These are phyloP conservation scores for Effrenium voratum DNA, from an alignment of 73 alveolate species.

Conservation along the genomic window DNA sequence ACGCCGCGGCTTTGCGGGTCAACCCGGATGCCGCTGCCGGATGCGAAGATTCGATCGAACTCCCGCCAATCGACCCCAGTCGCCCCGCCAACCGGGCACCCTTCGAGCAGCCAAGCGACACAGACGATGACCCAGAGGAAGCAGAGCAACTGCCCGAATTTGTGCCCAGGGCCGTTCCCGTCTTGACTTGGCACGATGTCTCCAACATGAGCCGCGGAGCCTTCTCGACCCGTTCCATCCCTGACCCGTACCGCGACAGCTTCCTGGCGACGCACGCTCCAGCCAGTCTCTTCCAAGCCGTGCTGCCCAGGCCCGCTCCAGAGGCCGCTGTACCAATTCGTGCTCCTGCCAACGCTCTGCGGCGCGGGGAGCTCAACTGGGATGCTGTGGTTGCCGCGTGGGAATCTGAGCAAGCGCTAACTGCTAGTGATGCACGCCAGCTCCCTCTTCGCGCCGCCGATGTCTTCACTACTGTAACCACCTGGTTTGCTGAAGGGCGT, in stretches of 20 bases:
- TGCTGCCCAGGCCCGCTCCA: neutral
- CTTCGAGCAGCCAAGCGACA: neutral
- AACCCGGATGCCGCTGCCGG: slow-evolving; percentile 14
- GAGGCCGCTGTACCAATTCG: neutral
- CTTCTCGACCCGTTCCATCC: neutral
- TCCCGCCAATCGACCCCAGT: neutral
- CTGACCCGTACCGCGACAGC: neutral
- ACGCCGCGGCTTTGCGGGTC: neutral
- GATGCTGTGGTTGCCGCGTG: neutral
- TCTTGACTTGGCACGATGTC: neutral
- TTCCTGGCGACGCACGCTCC: too few relatives aligned
- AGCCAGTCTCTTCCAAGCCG: too few relatives aligned
- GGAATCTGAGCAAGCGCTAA: neutral
- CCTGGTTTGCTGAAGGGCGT: neutral
- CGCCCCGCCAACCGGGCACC: neutral
- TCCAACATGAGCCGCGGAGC: neutral
- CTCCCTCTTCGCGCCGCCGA: neutral
- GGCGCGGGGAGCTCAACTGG: neutral
- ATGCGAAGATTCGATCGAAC: neutral
- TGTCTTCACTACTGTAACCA: neutral
- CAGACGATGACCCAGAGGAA: neutral
- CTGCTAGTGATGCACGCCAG: neutral
- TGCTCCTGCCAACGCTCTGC: neutral
- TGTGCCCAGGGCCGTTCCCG: neutral
- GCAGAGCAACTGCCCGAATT: neutral